A percentile compares a stretch with the other conserved stretches of the same genome.
Conservation (phyloP, 352 stramenopile species). For the Phytophthora idaei region DNA sequence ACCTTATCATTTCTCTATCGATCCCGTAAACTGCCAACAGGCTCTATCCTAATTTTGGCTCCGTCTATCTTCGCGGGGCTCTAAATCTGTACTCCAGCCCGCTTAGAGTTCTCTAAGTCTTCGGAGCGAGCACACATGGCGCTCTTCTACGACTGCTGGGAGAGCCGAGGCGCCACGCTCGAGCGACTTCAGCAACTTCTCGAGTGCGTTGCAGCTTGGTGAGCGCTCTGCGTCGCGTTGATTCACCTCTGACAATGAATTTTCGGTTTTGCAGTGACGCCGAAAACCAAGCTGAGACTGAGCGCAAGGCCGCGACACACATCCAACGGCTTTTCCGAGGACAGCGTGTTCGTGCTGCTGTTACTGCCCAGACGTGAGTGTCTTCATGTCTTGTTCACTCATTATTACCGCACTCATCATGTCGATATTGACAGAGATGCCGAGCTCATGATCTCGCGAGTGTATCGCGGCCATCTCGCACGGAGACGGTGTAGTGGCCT, state of each 20-base stretch:
- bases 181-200: constrained; percentile 57
- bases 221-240: not conserved
- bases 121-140: constrained; percentile 38
- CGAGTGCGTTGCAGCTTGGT: constrained; percentile 34
- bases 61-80: constrained; percentile 2
- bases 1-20: constrained; percentile 13
- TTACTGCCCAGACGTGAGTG: constrained; percentile 44
- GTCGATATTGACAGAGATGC: constrained; percentile 42
- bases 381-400: not conserved
- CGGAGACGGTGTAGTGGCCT: constrained; percentile 35
- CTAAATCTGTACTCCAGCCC: not conserved
- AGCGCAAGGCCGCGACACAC: constrained; percentile 48
- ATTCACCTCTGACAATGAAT: constrained; percentile 10
- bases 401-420: not conserved
- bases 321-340: constrained; percentile 73
- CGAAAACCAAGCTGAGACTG: constrained; percentile 39
- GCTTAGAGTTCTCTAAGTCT: too few species aligned
- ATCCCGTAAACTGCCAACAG: not conserved
- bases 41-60: constrained; percentile 15
- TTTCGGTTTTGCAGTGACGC: constrained; percentile 45
- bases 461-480: constrained; percentile 66
- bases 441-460: constrained; percentile 54
- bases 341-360: constrained; percentile 50
- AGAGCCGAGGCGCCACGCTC: constrained; percentile 47
- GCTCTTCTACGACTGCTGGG: constrained; percentile 74